Evolutionary conservation across 352 stramenopile species (phyloP), one percentile per base, ranked within the genome.

Genomic region (Phytophthora chlamydospora): DNA sequence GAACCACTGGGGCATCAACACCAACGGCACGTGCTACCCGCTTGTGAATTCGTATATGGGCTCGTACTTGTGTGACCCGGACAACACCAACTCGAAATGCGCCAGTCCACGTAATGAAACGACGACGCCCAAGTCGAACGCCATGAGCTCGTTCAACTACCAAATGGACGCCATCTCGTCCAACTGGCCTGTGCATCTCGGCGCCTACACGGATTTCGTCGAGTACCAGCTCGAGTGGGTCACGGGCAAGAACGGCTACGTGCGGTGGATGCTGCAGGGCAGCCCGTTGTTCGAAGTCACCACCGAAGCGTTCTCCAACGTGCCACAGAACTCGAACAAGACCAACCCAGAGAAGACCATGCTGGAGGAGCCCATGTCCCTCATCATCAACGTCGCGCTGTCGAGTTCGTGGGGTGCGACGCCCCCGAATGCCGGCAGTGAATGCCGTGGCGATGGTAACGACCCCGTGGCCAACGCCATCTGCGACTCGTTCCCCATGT

Each of bases 301-400:
- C 4, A 58, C 75, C 0, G 63, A 82, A 0, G 41, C 80, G 8
- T 69, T 92, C 56, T 47, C 61, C 4, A 71, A 85, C 14, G 66
- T 86, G 0, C 76, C 80, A 0, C 83, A 90, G 33, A 75, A 85
- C 39, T 19, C 9, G 0, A 62, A 61, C 9, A 83, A 73, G 17
- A 55, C 45, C 2, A 92, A 92, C 29, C 83, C 78, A 4, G 36
- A 71, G 19, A 92, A 90, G 46, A 47, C 88, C 1, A 87, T 89
- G 80, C 35, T 90, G 0, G 81, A 93, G 38, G 95, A 98, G 57
- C 94, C 95, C 0, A 91, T 96, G 76, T 98, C 95, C 58, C 55
- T 98, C 19, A 86, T 98, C 34, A 70, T 98, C 36, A 98, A 98
- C 78, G 96, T 97, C 6, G 93, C 93, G 6, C 71, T 98, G 8